Percentiles rank a stretch among this genome's conserved stretches.
Evolutionary conservation across 2,329 filamentous ascomycete species (phyloP).

Genomic region (Hypoxylon sp.): DNA sequence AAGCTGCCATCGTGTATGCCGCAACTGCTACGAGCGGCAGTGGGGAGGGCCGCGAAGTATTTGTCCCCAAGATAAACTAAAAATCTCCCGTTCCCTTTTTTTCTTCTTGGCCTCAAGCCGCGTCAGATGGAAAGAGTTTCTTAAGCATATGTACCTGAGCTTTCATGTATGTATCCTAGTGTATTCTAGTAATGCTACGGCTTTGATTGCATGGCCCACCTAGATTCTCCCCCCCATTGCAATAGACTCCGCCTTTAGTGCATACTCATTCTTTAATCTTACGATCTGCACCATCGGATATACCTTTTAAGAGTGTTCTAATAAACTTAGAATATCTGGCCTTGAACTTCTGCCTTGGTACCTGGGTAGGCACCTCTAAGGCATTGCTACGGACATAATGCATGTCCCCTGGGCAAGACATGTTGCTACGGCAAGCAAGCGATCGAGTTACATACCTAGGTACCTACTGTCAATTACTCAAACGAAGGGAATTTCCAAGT

Average conservation of each 20-base stretch:
- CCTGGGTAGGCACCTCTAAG: background rate
- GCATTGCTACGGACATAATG: background rate
- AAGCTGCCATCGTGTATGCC: background rate
- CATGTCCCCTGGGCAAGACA: background rate
- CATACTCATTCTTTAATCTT: background rate
- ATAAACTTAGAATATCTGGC: too few species aligned
- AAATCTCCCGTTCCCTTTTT: background rate
- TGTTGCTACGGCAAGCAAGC: background rate
- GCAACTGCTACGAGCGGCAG: background rate
- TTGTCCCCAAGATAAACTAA: background rate
- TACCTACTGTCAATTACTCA: too few species aligned
- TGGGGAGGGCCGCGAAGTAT: background rate
- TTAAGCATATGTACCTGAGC: background rate
- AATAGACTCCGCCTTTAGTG: background rate
- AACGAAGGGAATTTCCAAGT: background rate
- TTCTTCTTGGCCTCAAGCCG: slow-evolving; percentile 11
- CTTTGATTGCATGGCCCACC: slow-evolving; percentile 1
- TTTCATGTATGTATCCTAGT: background rate
- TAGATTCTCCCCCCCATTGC: background rate
- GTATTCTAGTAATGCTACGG: slow-evolving; percentile 3
- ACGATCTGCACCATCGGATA: too few species aligned
- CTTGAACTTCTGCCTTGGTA: too few species aligned
- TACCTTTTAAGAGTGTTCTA: too few species aligned
- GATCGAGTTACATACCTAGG: background rate
- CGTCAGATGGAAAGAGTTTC: slow-evolving; percentile 11